These are phyloP conservation scores for Talaromyces amestolkiae DNA, from an alignment of 2,329 filamentous ascomycete genomes.

Conservation along the genomic window DNA sequence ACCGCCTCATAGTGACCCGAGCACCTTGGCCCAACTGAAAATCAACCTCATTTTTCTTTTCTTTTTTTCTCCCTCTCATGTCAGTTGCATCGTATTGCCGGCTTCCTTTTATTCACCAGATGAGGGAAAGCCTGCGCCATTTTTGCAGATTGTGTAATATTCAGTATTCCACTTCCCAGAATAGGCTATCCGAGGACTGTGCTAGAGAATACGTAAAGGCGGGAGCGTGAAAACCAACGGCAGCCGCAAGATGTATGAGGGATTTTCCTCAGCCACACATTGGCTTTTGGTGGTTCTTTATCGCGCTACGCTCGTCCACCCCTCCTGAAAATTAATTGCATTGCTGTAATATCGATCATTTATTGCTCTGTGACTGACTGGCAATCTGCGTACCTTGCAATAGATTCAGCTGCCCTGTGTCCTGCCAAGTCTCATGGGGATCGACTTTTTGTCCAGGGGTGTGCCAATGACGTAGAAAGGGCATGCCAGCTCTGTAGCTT, in stretches of 20 bases:
- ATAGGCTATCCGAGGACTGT: neutral
- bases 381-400: too few species aligned
- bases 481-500: neutral
- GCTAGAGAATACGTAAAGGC: neutral
- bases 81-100: neutral
- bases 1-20: constrained; percentile 20
- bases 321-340: neutral
- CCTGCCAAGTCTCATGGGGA: neutral
- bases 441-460: neutral
- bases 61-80: neutral
- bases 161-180: neutral
- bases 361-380: too few species aligned
- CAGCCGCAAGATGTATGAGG: constrained; percentile 17
- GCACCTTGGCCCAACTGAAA: constrained; percentile 17
- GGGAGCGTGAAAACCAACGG: neutral
- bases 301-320: neutral
- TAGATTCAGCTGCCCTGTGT: neutral
- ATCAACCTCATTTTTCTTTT: constrained; percentile 16
- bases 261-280: constrained; percentile 22
- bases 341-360: too few species aligned
- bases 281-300: constrained; percentile 1
- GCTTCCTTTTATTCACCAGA: neutral
- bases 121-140: constrained; percentile 8
- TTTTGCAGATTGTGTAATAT: neutral
- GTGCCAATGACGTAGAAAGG: neutral